phyloP scores from a whole-genome alignment of 495 filamentous ascomycete species.

The Cudoniella acicularis region DNA sequence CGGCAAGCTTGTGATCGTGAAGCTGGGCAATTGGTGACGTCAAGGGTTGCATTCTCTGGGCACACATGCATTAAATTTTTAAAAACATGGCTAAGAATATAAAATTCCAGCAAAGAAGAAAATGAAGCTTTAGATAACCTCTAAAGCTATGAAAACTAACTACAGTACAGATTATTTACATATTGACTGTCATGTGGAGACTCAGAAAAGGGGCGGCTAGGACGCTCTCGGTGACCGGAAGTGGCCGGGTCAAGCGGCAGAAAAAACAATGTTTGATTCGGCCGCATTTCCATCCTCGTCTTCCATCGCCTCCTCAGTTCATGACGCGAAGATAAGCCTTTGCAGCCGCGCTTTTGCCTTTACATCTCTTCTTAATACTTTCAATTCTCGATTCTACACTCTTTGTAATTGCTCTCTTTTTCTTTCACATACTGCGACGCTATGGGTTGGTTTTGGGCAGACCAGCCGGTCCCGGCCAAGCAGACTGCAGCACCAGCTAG shows the following conservation, averaged over 20 bases:
- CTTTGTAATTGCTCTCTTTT: not conserved
- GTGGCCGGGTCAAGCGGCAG: conserved; percentile 1
- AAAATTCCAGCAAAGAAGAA: not conserved
- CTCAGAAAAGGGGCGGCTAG: not conserved
- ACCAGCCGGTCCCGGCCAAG: conserved; percentile 47
- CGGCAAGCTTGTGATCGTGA: not conserved
- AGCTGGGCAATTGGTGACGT: conserved; percentile 1
- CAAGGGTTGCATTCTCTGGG: not conserved
- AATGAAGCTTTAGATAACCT: not conserved
- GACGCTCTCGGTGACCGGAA: conserved; percentile 1
- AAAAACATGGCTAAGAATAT: not conserved
- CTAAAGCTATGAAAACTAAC: not conserved
- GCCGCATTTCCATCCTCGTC: not conserved
- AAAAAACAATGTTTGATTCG: not conserved
- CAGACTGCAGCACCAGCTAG: not conserved
- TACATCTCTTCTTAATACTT: not conserved
- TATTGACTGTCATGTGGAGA: not conserved
- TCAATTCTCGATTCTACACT: not conserved
- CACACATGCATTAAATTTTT: not conserved
- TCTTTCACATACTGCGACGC: not conserved
- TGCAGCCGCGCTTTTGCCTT: not conserved
- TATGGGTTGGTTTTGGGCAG: conserved; percentile 99
- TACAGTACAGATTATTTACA: not conserved
- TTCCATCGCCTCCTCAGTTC: conserved; percentile 2
- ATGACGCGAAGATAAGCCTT: conserved; percentile 2